Evolutionary conservation across 202 grass and related monocot genomes (phyloP).

Genomic region (Miscanthus sacchariflorus): DNA sequence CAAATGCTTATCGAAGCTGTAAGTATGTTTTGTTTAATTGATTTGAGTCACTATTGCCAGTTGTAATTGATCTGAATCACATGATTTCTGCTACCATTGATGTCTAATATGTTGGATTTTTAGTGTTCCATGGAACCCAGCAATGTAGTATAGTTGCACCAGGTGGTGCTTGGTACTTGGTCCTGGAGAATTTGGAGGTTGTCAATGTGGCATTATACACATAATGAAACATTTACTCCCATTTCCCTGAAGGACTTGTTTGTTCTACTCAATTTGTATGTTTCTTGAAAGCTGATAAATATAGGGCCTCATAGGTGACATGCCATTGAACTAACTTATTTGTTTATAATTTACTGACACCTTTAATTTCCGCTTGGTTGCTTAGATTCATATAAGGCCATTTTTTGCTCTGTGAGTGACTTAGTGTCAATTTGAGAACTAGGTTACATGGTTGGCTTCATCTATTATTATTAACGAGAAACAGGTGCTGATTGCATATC

Average conservation of each 20-base stretch:
- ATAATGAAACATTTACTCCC: slow-evolving; percentile 9
- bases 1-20: slow-evolving; percentile 99
- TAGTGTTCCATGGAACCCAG: background rate
- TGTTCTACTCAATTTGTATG: slow-evolving; percentile 17
- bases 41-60: slow-evolving; percentile 24
- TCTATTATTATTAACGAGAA: background rate
- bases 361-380: background rate
- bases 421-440: slow-evolving; percentile 24
- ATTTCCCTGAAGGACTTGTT: background rate
- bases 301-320: background rate
- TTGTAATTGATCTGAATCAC: slow-evolving; percentile 1
- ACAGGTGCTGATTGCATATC: slow-evolving; percentile 19
- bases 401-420: background rate
- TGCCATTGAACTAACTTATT: slow-evolving; percentile 17
- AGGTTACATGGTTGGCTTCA: background rate
- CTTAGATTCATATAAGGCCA: slow-evolving; percentile 16
- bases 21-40: slow-evolving; percentile 43
- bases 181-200: background rate
- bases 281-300: slow-evolving; percentile 16
- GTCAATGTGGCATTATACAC: background rate
- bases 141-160: slow-evolving; percentile 8
- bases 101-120: background rate
- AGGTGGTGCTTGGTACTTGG: background rate
- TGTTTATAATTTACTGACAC: background rate
- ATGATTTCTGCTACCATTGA: slow-evolving; percentile 4